phyloP scores from a whole-genome alignment of 805 yeast species.

The Teunomyces tritomae region DNA sequence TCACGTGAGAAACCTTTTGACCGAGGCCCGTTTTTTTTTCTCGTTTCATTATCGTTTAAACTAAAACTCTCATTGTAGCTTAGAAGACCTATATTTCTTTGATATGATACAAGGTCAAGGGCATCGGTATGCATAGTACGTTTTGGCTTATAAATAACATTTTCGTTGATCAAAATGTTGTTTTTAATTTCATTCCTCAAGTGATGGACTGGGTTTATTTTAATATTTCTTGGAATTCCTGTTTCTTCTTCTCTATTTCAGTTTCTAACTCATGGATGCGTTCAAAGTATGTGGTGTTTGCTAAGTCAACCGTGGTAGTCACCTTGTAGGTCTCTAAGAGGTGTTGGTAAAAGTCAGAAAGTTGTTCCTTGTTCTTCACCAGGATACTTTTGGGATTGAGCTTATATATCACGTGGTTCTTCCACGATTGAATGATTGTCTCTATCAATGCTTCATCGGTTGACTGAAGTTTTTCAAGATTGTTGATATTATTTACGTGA shows the following conservation, averaged over 20 bases:
- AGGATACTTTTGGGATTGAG: constrained; percentile 23
- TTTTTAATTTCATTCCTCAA: neutral
- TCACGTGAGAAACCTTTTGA: constrained; percentile 1
- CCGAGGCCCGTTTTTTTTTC: neutral
- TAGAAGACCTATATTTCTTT: neutral
- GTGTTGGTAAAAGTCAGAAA: constrained; percentile 23
- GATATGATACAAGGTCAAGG: neutral
- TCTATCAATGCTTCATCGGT: constrained; percentile 17
- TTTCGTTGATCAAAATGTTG: neutral
- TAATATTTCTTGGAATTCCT: constrained; percentile 17
- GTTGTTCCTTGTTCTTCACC: constrained; percentile 16
- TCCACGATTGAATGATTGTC: constrained; percentile 29
- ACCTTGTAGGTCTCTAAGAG: constrained; percentile 21
- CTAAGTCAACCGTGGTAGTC: constrained; percentile 37
- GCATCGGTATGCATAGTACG: neutral
- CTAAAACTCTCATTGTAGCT: neutral
- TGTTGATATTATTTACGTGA: constrained; percentile 30
- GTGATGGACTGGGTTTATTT: neutral
- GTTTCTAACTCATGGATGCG: constrained; percentile 33
- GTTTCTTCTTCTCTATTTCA: constrained; percentile 22
- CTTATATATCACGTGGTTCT: constrained; percentile 24
- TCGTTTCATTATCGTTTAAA: neutral
- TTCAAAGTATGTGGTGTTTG: constrained; percentile 31
- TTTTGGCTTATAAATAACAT: too few relatives aligned
- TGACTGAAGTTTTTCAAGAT: constrained; percentile 15